phyloP scores from a whole-genome alignment of 2,329 filamentous ascomycete genomes.

The Tothia fuscella region DNA sequence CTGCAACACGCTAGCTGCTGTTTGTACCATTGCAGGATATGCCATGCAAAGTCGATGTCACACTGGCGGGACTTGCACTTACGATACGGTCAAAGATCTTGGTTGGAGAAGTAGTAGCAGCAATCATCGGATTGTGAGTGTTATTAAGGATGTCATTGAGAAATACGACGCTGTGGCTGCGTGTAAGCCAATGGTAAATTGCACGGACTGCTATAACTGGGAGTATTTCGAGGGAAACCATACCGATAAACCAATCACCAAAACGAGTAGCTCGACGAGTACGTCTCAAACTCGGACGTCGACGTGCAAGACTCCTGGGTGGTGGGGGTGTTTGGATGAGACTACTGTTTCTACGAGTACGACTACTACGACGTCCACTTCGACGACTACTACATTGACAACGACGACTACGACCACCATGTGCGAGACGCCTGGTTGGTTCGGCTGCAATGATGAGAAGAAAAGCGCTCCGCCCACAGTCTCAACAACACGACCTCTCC shows the following conservation, averaged over 20 bases:
- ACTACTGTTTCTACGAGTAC: constrained; percentile 40
- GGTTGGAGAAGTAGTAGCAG: constrained; percentile 87
- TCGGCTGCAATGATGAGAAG: constrained; percentile 55
- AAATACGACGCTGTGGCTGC: constrained; percentile 70
- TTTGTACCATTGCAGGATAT: constrained; percentile 85
- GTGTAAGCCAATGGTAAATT: constrained; percentile 63
- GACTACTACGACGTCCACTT: constrained; percentile 24
- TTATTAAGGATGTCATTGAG: constrained; percentile 78
- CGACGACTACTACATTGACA: constrained; percentile 36
- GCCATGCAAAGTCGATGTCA: constrained; percentile 91
- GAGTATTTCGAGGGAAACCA: constrained; percentile 92
- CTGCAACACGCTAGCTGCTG: constrained; percentile 80
- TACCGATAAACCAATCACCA: constrained; percentile 64
- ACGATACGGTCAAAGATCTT: constrained; percentile 83
- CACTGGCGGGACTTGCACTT: constrained; percentile 74
- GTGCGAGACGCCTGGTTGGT: constrained; percentile 53
- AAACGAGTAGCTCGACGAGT: constrained; percentile 45
- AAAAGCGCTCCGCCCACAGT: constrained; percentile 19
- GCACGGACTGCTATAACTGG: constrained; percentile 84
- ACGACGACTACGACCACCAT: constrained; percentile 31
- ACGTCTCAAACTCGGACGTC: constrained; percentile 55
- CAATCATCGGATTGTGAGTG: constrained; percentile 78
- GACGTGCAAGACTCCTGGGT: constrained; percentile 83
- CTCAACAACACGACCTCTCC: constrained; percentile 15
- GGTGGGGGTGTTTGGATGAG: constrained; percentile 73